These are phyloP conservation scores for Aspergillus sclerotiicarbonarius DNA, from an alignment of 495 filamentous ascomycete genomes.

Conservation along the genomic window DNA sequence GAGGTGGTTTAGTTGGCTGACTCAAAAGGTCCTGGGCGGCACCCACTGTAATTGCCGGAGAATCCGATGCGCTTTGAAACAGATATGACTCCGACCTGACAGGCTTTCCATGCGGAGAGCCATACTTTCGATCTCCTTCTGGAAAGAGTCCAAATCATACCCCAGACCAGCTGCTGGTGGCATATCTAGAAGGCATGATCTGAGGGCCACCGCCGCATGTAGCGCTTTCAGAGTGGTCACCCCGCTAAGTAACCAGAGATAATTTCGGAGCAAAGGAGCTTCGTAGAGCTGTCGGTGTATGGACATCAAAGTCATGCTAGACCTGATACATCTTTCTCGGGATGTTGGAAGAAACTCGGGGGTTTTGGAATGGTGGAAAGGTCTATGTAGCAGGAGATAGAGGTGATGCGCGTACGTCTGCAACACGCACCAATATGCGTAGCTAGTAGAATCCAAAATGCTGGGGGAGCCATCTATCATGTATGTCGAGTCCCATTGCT, in stretches of 20 bases:
- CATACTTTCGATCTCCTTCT: too few relatives aligned
- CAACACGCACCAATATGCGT: constrained; percentile 23
- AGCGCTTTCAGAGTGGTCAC: constrained; percentile 19
- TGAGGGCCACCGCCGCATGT: constrained; percentile 21
- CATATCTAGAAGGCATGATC: constrained; percentile 17
- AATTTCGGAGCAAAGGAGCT: constrained; percentile 17
- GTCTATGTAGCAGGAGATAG: constrained; percentile 22
- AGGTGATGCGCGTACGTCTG: constrained; percentile 26
- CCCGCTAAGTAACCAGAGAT: constrained; percentile 16
- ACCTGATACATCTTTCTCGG: constrained; percentile 14
- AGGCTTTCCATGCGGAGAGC: not conserved
- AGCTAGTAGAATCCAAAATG: constrained; percentile 16
- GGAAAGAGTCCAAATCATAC: too few relatives aligned
- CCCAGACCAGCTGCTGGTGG: not conserved
- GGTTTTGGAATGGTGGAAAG: constrained; percentile 13
- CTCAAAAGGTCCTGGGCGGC: not conserved
- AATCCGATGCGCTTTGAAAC: not conserved
- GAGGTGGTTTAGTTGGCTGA: not conserved
- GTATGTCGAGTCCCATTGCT: constrained; percentile 18
- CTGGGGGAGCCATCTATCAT: constrained; percentile 16
- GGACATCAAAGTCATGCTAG: constrained; percentile 11
- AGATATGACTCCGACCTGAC: not conserved
- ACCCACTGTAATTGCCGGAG: not conserved
- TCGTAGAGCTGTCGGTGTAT: constrained; percentile 20
- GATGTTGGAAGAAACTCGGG: constrained; percentile 12